A percentile compares a stretch with the other conserved stretches of the same genome.
phyloP scores from a whole-genome alignment of 768 basidiomycete species.

The Xerocomellus intermedius region DNA sequence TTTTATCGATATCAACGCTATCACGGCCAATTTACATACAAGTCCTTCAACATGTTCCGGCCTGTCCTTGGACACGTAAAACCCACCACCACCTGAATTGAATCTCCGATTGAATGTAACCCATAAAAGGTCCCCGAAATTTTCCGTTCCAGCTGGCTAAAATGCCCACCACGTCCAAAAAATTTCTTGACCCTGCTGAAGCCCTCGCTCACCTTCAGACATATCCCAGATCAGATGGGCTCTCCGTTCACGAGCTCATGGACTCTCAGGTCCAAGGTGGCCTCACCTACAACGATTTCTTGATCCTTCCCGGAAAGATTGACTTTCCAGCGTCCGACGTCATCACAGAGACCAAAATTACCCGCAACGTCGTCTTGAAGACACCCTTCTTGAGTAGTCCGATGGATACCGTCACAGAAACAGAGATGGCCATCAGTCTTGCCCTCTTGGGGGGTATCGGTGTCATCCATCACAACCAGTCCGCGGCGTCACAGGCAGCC shows the following conservation, averaged over 20 bases:
- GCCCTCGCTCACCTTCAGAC: constrained; percentile 75
- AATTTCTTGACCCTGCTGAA: constrained; percentile 61
- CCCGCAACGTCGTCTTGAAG: constrained; percentile 87
- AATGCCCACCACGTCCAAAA: constrained; percentile 33
- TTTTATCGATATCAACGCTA: too few relatives aligned
- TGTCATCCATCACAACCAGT: constrained; percentile 96
- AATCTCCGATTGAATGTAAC: constrained; percentile 11
- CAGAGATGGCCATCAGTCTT: constrained; percentile 89
- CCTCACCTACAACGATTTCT: constrained; percentile 97
- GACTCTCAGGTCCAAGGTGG: constrained; percentile 84
- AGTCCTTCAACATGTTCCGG: too few relatives aligned
- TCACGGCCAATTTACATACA: too few relatives aligned
- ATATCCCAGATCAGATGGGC: constrained; percentile 76
- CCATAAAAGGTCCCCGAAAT: background rate
- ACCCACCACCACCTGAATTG: background rate
- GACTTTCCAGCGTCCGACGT: constrained; percentile 86
- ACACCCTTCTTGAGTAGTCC: constrained; percentile 97
- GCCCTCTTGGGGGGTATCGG: constrained; percentile 96
- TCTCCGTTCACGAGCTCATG: constrained; percentile 84
- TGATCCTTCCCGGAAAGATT: constrained; percentile 92
- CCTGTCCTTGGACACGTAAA: too few relatives aligned
- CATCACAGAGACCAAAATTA: constrained; percentile 80
- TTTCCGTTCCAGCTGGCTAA: constrained; percentile 26
- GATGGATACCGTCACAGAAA: constrained; percentile 99
- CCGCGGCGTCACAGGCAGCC: constrained; percentile 80